A percentile compares a stretch with the other conserved stretches of the same genome.
phyloP scores from a whole-genome alignment of 73 alveolate species.

The Paramecium primaurelia region DNA sequence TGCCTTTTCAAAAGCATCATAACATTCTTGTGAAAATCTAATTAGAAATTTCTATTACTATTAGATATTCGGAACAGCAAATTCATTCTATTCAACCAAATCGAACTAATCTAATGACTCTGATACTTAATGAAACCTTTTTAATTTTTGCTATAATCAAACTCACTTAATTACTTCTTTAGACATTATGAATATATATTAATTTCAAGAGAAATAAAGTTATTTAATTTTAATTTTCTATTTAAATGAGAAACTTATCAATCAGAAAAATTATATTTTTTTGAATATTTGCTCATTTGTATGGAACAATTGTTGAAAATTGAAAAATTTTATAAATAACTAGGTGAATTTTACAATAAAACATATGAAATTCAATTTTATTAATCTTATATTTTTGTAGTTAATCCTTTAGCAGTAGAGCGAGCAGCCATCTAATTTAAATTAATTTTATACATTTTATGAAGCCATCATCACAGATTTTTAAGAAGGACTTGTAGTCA shows the following conservation, averaged over 20 bases:
- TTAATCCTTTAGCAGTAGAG: neutral
- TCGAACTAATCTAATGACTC: neutral
- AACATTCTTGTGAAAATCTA: neutral
- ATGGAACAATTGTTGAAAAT: neutral
- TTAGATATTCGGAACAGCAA: neutral
- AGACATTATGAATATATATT: neutral
- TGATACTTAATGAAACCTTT: neutral
- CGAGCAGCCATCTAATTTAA: neutral
- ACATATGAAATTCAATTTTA: neutral
- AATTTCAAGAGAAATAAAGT: neutral
- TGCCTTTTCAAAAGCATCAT: neutral
- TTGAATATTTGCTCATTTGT: neutral
- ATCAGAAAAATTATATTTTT: neutral
- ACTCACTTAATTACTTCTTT: neutral
- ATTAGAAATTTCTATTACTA: neutral
- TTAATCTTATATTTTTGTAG: neutral
- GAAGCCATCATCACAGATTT: conserved; percentile 17
- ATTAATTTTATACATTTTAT: neutral
- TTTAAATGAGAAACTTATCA: neutral
- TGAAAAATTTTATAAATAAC: neutral
- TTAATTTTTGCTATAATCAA: neutral
- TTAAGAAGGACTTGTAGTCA: neutral
- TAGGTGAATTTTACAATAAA: neutral
- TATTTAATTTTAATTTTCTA: neutral
- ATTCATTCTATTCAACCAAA: neutral